A percentile compares a stretch with the other conserved stretches of the same genome.
These are phyloP conservation scores for Aspergillus hortae DNA, from an alignment of 2,329 filamentous ascomycete genomes.

Conservation along the genomic window DNA sequence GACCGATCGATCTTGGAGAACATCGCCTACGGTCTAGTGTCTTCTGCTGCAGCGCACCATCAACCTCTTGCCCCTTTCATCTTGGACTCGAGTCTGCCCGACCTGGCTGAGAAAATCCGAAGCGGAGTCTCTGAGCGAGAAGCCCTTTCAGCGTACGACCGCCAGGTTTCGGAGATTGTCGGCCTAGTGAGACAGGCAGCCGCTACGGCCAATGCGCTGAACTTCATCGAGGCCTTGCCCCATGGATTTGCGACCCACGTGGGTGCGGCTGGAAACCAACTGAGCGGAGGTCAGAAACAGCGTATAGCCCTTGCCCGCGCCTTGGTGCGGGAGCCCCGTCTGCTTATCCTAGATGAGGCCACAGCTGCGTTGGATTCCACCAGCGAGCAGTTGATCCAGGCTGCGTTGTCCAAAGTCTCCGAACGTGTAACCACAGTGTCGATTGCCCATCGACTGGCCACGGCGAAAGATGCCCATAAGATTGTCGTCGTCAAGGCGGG, in stretches of 20 bases:
- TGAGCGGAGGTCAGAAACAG: slow-evolving; percentile 74
- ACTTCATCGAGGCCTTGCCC: slow-evolving; percentile 25
- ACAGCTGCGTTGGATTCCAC: slow-evolving; percentile 36
- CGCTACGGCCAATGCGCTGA: slow-evolving; percentile 22
- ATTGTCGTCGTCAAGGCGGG: slow-evolving; percentile 36
- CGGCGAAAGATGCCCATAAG: slow-evolving; percentile 35
- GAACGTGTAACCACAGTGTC: slow-evolving; percentile 31
- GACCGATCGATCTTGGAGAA: slow-evolving; percentile 53
- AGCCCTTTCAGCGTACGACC: slow-evolving; percentile 19
- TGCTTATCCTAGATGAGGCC: slow-evolving; percentile 53
- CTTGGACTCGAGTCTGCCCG: slow-evolving; percentile 22
- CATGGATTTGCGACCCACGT: slow-evolving; percentile 34
- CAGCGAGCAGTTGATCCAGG: slow-evolving; percentile 34
- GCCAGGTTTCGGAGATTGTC: slow-evolving; percentile 26
- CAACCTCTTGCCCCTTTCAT: slow-evolving; percentile 22
- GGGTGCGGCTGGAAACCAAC: slow-evolving; percentile 23
- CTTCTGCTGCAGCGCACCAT: slow-evolving; percentile 26
- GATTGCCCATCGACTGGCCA: slow-evolving; percentile 37
- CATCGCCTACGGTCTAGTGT: slow-evolving; percentile 50
- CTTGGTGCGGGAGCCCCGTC: slow-evolving; percentile 77
- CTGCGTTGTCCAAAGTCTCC: slow-evolving; percentile 26
- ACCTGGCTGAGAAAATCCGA: slow-evolving; percentile 23
- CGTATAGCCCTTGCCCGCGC: slow-evolving; percentile 85
- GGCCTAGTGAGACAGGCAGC: slow-evolving; percentile 27
- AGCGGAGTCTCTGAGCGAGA: slow-evolving; percentile 20